Percentiles rank a stretch among this genome's conserved stretches.
Evolutionary conservation across 805 yeast species (phyloP).

Genomic region (Candida namnaoensis): DNA sequence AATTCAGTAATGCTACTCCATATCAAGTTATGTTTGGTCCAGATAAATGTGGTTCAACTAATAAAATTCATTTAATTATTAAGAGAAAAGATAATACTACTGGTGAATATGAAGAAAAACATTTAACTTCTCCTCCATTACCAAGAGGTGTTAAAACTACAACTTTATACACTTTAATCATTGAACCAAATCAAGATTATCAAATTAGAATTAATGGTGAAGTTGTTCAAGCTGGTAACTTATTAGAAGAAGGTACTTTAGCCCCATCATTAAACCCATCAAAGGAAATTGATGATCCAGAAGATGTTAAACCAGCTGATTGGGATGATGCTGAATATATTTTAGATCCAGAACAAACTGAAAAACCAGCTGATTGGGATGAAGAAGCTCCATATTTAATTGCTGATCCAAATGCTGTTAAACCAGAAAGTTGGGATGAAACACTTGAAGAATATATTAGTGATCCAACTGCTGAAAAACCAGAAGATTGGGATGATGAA

Average conservation of each 20-base stretch:
- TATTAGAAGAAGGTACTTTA: constrained; percentile 47
- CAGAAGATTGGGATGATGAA: constrained; percentile 82
- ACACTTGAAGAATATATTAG: constrained; percentile 44
- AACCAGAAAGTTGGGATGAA: constrained; percentile 81
- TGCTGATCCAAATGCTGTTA: constrained; percentile 54
- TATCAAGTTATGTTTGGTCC: constrained; percentile 93
- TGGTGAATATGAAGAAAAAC: constrained; percentile 60
- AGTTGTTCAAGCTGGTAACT: constrained; percentile 59
- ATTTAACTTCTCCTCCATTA: constrained; percentile 52
- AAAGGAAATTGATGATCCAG: constrained; percentile 44
- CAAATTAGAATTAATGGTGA: constrained; percentile 83
- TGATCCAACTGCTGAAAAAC: constrained; percentile 61
- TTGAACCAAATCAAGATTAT: constrained; percentile 55
- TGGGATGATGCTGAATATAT: constrained; percentile 72
- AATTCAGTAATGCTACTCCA: constrained; percentile 59
- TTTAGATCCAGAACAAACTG: constrained; percentile 55
- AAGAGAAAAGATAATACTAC: constrained; percentile 46
- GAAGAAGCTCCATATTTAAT: constrained; percentile 56
- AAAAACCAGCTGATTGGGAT: constrained; percentile 83
- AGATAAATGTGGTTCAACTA: constrained; percentile 76
- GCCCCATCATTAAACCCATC: constrained; percentile 65
- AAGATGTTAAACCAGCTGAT: constrained; percentile 60
- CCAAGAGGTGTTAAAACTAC: constrained; percentile 45
- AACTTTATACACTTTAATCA: constrained; percentile 68
- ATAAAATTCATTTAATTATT: constrained; percentile 73